Conservation (phyloP, 306 rosid genomes). For the Psophocarpus tetragonolobus region DNA sequence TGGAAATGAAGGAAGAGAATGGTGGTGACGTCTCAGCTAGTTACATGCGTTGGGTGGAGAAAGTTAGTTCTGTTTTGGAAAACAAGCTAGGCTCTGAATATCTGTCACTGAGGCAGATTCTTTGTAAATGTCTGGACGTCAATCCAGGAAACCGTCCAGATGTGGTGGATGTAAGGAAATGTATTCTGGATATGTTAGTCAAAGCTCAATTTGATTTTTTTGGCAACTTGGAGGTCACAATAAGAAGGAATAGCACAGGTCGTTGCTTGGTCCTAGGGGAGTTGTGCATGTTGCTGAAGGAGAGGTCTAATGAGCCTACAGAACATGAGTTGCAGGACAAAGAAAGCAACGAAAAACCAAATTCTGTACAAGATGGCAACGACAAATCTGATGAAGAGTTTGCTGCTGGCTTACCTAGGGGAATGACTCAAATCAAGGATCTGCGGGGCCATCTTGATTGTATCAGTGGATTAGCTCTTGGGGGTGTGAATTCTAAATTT, state of each 20-base stretch:
- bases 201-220: slow-evolving; percentile 54
- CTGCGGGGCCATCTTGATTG: slow-evolving; percentile 81
- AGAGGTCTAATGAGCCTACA: slow-evolving; percentile 32
- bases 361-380: slow-evolving; percentile 40
- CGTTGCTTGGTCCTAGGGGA: slow-evolving; percentile 65
- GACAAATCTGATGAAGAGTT: slow-evolving; percentile 44
- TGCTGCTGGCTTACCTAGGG: slow-evolving; percentile 53
- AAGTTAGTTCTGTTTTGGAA: slow-evolving; percentile 58
- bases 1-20: slow-evolving; percentile 38
- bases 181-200: slow-evolving; percentile 58
- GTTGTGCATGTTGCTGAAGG: slow-evolving; percentile 46
- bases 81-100: slow-evolving; percentile 55
- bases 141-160: slow-evolving; percentile 67
- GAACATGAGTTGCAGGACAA: slow-evolving; percentile 44
- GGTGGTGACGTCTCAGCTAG: slow-evolving; percentile 40
- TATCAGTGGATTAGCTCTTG: slow-evolving; percentile 74
- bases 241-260: slow-evolving; percentile 20
- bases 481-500: slow-evolving; percentile 60
- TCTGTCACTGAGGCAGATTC: slow-evolving; percentile 46
- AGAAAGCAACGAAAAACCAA: slow-evolving; percentile 29
- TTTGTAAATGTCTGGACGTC: slow-evolving; percentile 59
- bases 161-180: slow-evolving; percentile 60
- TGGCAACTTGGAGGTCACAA: slow-evolving; percentile 43
- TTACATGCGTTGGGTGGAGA: slow-evolving; percentile 59
- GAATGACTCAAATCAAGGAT: slow-evolving; percentile 59